Conservation (phyloP, 2,329 filamentous ascomycete genomes). For the Trichoderma polysporum region DNA sequence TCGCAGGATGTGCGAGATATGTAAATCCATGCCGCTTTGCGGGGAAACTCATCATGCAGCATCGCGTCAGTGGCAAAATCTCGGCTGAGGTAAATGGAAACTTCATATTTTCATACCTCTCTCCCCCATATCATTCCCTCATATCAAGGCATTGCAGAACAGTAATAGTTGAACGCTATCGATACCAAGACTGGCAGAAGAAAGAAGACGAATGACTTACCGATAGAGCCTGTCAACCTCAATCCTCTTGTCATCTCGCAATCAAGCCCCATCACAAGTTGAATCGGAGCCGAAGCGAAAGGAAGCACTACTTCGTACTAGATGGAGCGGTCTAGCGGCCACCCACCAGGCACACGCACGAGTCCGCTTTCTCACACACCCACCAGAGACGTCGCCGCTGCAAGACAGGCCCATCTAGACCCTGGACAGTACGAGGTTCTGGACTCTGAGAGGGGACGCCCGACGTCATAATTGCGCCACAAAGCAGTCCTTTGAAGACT, state of each 20-base stretch:
- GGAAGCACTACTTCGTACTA: background rate
- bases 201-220: background rate
- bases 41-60: background rate
- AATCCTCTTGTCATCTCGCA: background rate
- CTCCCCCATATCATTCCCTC: background rate
- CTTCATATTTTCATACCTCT: background rate
- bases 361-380: background rate
- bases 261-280: background rate
- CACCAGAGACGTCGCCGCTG: background rate
- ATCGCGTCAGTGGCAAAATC: background rate
- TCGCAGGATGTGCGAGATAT: background rate
- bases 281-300: background rate
- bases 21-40: background rate
- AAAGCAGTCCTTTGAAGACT: background rate
- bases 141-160: background rate
- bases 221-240: background rate
- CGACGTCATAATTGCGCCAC: constrained; percentile 13
- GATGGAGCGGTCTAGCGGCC: background rate
- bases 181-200: no score
- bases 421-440: constrained; percentile 2
- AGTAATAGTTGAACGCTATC: no score
- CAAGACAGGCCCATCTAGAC: background rate
- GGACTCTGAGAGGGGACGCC: background rate
- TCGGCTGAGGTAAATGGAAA: background rate
- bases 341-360: background rate